These are phyloP conservation scores for Straminergon stramineum DNA, from an alignment of 225 moss, liverwort and hornwort species.

Conservation along the genomic window DNA sequence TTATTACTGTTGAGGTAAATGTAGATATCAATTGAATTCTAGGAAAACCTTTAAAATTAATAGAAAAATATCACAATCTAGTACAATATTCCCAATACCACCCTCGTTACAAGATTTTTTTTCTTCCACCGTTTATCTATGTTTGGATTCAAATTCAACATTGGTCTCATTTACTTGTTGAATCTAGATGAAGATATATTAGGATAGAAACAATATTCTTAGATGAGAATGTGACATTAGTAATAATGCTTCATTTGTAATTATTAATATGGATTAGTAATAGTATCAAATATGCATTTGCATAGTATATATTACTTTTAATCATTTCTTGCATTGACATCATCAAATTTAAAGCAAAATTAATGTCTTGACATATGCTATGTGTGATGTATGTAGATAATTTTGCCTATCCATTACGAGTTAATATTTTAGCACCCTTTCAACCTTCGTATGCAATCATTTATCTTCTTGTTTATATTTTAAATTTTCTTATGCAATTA, in stretches of 20 bases:
- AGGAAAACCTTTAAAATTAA: neutral
- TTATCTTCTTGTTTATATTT: neutral
- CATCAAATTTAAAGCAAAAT: neutral
- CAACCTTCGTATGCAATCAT: conserved; percentile 33
- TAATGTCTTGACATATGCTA: neutral
- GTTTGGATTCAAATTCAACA: too few relatives aligned
- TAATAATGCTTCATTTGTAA: neutral
- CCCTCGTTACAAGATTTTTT: too few relatives aligned
- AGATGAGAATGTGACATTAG: neutral
- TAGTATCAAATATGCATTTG: neutral
- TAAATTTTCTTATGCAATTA: too few relatives aligned
- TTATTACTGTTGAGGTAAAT: neutral
- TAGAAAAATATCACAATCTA: neutral
- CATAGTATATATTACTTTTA: neutral
- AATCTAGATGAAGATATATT: neutral
- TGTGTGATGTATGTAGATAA: neutral
- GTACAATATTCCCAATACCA: too few relatives aligned
- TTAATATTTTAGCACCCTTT: conserved; percentile 46
- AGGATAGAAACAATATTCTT: too few relatives aligned
- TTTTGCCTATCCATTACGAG: conserved; percentile 30
- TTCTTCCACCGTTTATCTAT: accelerated
- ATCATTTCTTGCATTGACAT: neutral
- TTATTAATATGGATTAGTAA: neutral
- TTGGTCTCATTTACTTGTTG: neutral
- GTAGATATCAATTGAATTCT: neutral